These are phyloP conservation scores for Erodium chrysanthum DNA, from an alignment of 441 rosid genomes.

Conservation along the genomic window DNA sequence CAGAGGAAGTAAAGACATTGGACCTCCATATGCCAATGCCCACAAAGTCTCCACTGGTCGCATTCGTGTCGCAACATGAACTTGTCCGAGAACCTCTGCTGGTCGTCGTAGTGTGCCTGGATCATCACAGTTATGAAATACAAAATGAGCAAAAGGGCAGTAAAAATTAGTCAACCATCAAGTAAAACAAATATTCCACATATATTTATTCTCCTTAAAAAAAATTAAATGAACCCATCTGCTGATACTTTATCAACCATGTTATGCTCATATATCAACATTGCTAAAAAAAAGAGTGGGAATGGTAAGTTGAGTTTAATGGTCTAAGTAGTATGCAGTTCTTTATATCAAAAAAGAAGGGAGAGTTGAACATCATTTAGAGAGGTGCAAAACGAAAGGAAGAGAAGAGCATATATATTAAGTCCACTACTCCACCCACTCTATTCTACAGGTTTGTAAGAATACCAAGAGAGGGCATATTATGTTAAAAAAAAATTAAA, in stretches of 20 bases:
- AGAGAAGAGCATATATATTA: background rate
- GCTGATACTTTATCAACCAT: background rate
- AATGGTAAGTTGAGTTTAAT: background rate
- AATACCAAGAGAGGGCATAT: background rate
- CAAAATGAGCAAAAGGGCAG: constrained; percentile 12
- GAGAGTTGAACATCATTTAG: background rate
- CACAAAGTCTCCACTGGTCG: constrained; percentile 85
- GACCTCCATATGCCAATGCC: constrained; percentile 98
- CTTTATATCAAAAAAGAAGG: background rate
- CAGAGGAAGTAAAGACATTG: constrained; percentile 89
- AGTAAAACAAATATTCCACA: constrained; percentile 4
- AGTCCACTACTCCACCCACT: background rate
- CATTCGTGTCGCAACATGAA: constrained; percentile 82
- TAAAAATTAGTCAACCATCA: constrained; percentile 16
- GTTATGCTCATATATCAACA: background rate
- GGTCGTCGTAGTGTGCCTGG: constrained; percentile 81
- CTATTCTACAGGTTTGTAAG: background rate
- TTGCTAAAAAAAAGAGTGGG: background rate
- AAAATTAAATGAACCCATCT: background rate
- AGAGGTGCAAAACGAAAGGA: background rate
- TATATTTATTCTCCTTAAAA: background rate
- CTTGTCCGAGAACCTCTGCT: constrained; percentile 99
- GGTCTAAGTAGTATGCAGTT: background rate
- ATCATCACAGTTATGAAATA: constrained; percentile 20
- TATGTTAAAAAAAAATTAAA: background rate